Percentiles rank a stretch among this genome's conserved stretches.
These are phyloP conservation scores for Penicillium antarcticum DNA, from an alignment of 495 filamentous ascomycete genomes.

Conservation along the genomic window DNA sequence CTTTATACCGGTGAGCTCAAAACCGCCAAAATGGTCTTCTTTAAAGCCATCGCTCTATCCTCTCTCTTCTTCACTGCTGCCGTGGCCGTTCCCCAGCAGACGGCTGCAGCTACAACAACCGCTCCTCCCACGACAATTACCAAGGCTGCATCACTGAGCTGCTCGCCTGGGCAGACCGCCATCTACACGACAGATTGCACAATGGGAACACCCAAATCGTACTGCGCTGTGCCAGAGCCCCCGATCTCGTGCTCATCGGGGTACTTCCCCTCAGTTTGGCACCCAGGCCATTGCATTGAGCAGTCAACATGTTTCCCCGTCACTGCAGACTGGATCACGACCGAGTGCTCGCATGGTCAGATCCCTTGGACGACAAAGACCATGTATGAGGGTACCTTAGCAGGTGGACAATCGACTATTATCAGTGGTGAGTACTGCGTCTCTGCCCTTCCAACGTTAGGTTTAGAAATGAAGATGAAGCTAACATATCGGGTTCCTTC, in stretches of 20 bases:
- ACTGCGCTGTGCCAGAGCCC: constrained; percentile 15
- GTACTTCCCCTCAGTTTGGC: constrained; percentile 26
- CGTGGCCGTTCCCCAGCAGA: constrained; percentile 11
- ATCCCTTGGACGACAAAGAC: constrained; percentile 21
- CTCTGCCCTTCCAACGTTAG: too few relatives aligned
- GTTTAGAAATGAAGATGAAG: neutral
- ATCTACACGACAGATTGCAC: constrained; percentile 30
- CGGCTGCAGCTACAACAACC: neutral
- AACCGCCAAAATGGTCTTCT: constrained; percentile 4
- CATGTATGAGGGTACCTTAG: constrained; percentile 18
- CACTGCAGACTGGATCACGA: constrained; percentile 24
- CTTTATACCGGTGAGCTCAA: too few relatives aligned
- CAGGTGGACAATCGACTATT: constrained; percentile 14
- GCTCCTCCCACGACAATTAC: constrained; percentile 3
- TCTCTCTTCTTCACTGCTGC: neutral
- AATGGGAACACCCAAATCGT: constrained; percentile 20
- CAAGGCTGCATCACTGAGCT: constrained; percentile 9
- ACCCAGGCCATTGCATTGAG: constrained; percentile 28
- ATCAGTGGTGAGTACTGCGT: constrained; percentile 13
- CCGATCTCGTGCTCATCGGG: constrained; percentile 18
- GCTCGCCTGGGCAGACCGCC: constrained; percentile 19
- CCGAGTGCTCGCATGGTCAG: constrained; percentile 23
- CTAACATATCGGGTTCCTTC: neutral
- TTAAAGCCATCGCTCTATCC: neutral
- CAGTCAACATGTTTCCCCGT: constrained; percentile 23